Percentiles rank a stretch among this genome's conserved stretches.
phyloP scores from a whole-genome alignment of 2,329 filamentous ascomycete species.

The Beauveria sp. region DNA sequence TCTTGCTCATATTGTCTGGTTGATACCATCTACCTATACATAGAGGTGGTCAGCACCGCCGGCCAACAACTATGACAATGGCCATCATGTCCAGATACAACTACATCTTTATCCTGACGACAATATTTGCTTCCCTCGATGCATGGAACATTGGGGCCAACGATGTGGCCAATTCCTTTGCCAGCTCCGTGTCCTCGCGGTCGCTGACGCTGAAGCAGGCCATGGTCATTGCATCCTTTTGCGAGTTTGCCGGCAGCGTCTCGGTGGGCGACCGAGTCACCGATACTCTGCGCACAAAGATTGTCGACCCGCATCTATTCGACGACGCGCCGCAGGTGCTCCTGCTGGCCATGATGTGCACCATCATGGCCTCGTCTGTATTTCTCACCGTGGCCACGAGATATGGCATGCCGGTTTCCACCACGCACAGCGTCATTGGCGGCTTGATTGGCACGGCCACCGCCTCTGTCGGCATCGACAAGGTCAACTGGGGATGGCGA shows the following conservation, averaged over 20 bases:
- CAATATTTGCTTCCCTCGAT: conserved; percentile 49
- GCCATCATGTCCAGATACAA: conserved; percentile 39
- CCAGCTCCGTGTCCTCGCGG: conserved; percentile 37
- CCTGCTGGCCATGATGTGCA: conserved; percentile 47
- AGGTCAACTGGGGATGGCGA: conserved; percentile 29
- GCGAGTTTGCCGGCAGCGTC: conserved; percentile 37
- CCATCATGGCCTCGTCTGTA: conserved; percentile 41
- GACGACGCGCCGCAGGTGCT: conserved; percentile 37
- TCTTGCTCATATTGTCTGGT: background rate
- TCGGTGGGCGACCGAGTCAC: conserved; percentile 28
- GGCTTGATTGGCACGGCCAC: conserved; percentile 29
- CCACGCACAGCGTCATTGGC: conserved; percentile 44
- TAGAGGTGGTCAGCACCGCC: background rate
- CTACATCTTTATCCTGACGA: conserved; percentile 49
- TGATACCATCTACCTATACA: too few species aligned
- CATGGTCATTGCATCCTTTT: conserved; percentile 34
- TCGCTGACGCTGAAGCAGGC: conserved; percentile 39
- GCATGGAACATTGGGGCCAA: conserved; percentile 53
- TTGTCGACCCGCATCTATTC: conserved; percentile 37
- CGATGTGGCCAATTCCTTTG: conserved; percentile 42
- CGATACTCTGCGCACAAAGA: conserved; percentile 40
- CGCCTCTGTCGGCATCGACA: conserved; percentile 26
- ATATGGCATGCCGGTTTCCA: conserved; percentile 45
- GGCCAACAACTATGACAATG: conserved; percentile 19
- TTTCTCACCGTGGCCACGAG: conserved; percentile 45